Evolutionary conservation across 257 asterid species (phyloP).

Genomic region (Solanum etuberosum): DNA sequence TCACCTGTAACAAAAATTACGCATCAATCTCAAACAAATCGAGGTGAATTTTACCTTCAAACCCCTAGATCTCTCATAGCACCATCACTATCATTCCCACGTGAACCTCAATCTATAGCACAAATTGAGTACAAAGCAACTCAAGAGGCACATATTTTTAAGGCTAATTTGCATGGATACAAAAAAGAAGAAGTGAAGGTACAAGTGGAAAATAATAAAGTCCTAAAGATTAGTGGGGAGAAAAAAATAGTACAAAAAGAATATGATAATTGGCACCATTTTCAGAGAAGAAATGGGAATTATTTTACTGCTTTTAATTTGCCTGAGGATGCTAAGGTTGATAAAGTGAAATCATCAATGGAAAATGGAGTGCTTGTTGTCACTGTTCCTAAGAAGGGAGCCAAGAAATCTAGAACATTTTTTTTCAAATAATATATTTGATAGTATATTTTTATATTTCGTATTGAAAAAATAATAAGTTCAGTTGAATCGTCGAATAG

Average conservation of each 20-base stretch:
- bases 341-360: background rate
- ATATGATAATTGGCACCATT: background rate
- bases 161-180: background rate
- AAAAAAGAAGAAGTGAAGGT: background rate
- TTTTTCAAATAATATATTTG: background rate
- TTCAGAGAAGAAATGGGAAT: background rate
- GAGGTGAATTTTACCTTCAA: background rate
- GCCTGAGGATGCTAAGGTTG: background rate
- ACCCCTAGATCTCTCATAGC: background rate
- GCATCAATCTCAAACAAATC: background rate
- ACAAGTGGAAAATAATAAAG: background rate
- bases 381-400: background rate
- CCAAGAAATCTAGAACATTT: background rate
- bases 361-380: background rate
- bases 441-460: background rate
- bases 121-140: conserved; percentile 13
- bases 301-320: background rate
- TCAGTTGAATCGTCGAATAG: no score
- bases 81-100: background rate
- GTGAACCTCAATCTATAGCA: background rate
- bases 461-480: background rate
- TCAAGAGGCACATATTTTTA: background rate
- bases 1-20: background rate
- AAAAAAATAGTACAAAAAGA: background rate
- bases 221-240: background rate